These are phyloP conservation scores for Pistacia atlantica DNA, from an alignment of 345 rosid genomes.

Conservation along the genomic window DNA sequence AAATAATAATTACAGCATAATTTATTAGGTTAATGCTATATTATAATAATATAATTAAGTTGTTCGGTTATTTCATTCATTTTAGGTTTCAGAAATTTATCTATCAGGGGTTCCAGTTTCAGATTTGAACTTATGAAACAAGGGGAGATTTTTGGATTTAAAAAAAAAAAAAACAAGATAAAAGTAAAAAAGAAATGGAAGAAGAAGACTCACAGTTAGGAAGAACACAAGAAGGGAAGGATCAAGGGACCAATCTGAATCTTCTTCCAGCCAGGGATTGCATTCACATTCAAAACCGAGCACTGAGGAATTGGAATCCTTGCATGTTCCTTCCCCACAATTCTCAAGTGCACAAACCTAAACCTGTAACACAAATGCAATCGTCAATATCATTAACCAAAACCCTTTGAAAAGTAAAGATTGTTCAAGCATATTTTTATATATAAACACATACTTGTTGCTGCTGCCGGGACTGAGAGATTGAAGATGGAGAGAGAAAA, in stretches of 20 bases:
- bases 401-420: too few species aligned
- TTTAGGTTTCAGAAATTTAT: too few species aligned
- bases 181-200: neutral
- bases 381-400: neutral
- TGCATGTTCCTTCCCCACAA: constrained; percentile 48
- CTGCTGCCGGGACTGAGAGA: neutral
- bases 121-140: too few species aligned
- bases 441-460: neutral
- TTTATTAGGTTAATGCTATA: too few species aligned
- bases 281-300: constrained; percentile 45
- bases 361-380: constrained; percentile 1
- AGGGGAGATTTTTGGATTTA: too few species aligned
- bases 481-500: constrained; percentile 10
- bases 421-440: neutral
- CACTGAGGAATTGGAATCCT: neutral
- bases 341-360: constrained; percentile 12
- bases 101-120: too few species aligned
- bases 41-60: too few species aligned
- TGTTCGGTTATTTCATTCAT: too few species aligned
- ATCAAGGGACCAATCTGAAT: constrained; percentile 34
- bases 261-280: constrained; percentile 49
- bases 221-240: constrained; percentile 37
- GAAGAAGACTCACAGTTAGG: constrained; percentile 50
- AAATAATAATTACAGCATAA: too few species aligned
- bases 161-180: neutral